Conservation (phyloP, 768 basidiomycete genomes). For the Vararia minispora region DNA sequence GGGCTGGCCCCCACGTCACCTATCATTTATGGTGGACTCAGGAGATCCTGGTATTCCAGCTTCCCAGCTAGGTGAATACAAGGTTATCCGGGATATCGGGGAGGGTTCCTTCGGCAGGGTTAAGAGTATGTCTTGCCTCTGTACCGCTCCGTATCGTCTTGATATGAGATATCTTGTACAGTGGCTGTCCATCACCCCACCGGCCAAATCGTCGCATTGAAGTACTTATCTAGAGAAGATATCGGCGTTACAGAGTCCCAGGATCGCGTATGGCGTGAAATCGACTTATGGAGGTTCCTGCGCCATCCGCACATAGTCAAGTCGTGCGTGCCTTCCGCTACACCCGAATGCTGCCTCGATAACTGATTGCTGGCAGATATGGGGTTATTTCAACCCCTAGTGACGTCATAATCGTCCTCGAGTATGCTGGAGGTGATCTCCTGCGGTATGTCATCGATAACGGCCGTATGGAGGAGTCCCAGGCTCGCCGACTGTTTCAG, state of each 20-base stretch:
- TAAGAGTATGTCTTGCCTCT: slow-evolving; percentile 75
- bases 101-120: slow-evolving; percentile 97
- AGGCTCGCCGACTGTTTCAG: slow-evolving; percentile 89
- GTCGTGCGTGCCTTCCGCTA: slow-evolving; percentile 43
- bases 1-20: not conserved
- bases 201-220: slow-evolving; percentile 92
- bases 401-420: slow-evolving; percentile 95
- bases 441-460: slow-evolving; percentile 94
- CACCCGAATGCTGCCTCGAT: slow-evolving; percentile 1
- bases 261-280: slow-evolving; percentile 82
- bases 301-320: slow-evolving; percentile 96
- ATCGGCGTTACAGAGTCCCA: slow-evolving; percentile 86
- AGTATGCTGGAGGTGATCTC: slow-evolving; percentile 89
- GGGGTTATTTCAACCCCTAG: slow-evolving; percentile 85
- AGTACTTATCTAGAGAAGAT: slow-evolving; percentile 87
- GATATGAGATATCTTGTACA: slow-evolving; percentile 28
- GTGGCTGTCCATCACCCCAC: slow-evolving; percentile 90
- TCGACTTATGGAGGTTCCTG: slow-evolving; percentile 89
- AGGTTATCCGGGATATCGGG: slow-evolving; percentile 74
- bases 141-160: not conserved
- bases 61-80: slow-evolving; percentile 81
- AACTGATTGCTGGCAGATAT: slow-evolving; percentile 37
- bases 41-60: slow-evolving; percentile 32
- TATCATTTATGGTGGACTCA: slow-evolving; percentile 19
- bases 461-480: slow-evolving; percentile 76